phyloP scores from a whole-genome alignment of 2,329 filamentous ascomycete genomes.

The Torrubiella hemipterigena region DNA sequence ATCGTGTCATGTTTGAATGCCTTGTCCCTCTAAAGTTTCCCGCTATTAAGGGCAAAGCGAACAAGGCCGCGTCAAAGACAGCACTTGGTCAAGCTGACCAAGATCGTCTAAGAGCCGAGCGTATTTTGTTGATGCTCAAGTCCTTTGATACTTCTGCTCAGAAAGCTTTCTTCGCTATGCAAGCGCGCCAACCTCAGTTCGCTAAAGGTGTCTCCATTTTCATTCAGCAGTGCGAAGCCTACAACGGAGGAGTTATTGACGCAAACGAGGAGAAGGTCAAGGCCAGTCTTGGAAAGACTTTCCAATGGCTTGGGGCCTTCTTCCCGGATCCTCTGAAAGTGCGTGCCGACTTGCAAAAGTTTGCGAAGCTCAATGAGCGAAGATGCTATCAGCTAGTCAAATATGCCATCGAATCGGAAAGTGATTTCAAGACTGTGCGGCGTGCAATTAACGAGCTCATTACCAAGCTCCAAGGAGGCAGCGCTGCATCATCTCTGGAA shows the following conservation, averaged over 20 bases:
- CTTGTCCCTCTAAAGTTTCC: constrained; percentile 87
- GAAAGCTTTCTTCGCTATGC: constrained; percentile 79
- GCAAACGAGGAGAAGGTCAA: constrained; percentile 60
- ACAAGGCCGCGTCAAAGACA: constrained; percentile 43
- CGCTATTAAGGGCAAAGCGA: constrained; percentile 43
- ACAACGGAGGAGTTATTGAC: constrained; percentile 76
- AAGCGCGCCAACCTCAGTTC: constrained; percentile 64
- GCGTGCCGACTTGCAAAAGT: constrained; percentile 71
- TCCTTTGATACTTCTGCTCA: constrained; percentile 68
- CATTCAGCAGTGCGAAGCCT: constrained; percentile 73
- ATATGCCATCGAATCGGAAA: constrained; percentile 73
- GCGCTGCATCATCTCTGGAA: constrained; percentile 56
- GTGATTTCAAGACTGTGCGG: constrained; percentile 83
- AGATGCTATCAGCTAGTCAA: constrained; percentile 81
- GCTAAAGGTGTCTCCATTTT: constrained; percentile 65
- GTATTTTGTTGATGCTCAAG: constrained; percentile 71
- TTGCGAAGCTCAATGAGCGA: constrained; percentile 82
- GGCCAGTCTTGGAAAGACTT: constrained; percentile 56
- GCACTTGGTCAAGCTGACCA: constrained; percentile 44
- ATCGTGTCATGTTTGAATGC: constrained; percentile 75
- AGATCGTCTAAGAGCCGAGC: constrained; percentile 69
- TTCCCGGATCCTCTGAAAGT: constrained; percentile 66
- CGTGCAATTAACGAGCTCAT: constrained; percentile 84
- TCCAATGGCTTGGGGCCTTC: constrained; percentile 60
- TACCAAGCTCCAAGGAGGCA: constrained; percentile 62